These are phyloP conservation scores for Kwoniella botswanensis DNA, from an alignment of 768 basidiomycete species.

Conservation along the genomic window DNA sequence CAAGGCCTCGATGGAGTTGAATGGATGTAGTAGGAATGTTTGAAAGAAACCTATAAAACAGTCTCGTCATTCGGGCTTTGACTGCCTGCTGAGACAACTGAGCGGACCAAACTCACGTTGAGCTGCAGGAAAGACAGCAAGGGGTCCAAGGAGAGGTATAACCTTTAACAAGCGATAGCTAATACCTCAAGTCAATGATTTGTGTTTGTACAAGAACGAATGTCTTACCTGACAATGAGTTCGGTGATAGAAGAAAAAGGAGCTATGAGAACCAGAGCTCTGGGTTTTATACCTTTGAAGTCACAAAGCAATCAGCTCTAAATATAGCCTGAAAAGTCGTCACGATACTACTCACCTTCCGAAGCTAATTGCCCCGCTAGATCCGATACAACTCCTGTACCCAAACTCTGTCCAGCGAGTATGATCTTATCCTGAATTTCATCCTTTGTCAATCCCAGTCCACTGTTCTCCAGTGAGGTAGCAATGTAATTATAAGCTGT, in stretches of 20 bases:
- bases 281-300: conserved; percentile 53
- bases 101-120: conserved; percentile 63
- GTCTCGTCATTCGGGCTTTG: background rate
- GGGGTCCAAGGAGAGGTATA: conserved; percentile 73
- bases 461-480: conserved; percentile 45
- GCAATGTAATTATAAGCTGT: conserved; percentile 80
- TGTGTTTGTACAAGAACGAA: too few species aligned
- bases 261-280: conserved; percentile 61
- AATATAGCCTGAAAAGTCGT: background rate
- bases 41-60: conserved; percentile 16
- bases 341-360: conserved; percentile 53
- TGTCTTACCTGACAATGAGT: conserved; percentile 65
- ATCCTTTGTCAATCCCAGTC: conserved; percentile 58
- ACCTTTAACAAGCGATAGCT: conserved; percentile 68
- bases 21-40: conserved; percentile 29
- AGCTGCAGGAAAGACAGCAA: conserved; percentile 68
- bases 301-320: background rate
- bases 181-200: background rate
- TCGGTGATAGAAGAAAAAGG: conserved; percentile 62
- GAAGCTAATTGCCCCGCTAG: conserved; percentile 60
- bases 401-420: conserved; percentile 84
- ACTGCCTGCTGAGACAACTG: too few species aligned
- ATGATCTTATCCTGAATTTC: conserved; percentile 63
- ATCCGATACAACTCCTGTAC: conserved; percentile 73
- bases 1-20: conserved; percentile 34